Base-by-base conservation (phyloP, 306 rosid species). In the Vicia faba region DNA sequence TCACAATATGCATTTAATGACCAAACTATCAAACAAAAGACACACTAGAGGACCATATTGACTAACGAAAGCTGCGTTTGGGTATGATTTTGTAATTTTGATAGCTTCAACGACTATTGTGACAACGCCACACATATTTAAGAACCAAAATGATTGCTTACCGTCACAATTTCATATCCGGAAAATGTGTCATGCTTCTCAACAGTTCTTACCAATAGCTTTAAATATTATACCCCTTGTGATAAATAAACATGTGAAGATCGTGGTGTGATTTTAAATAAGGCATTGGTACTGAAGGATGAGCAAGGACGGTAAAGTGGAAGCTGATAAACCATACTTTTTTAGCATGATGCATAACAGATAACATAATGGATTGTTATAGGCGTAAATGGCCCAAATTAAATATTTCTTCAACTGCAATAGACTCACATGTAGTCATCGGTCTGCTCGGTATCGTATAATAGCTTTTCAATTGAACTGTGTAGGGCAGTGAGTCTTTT, bases 401-500 rank as follows among this genome's bases (percentile, higher is more conserved):
- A 39, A 39, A 63, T 43, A 58, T 33, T 11, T 71, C 28, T 25
- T 39, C 35, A 49, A 50, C 56, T 71, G 54, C 57, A 59, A 53
- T 36, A 58, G 60, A 80, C 98, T 87, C 79, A 89, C 98, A 82
- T 77, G 70, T 75, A 78, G 40, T 88, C 97, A 13, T 81, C 96
- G 55, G 79, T 84, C 76, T 80, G 96, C 68, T 76, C 84, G 29
- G 87, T 71, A 71, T 75, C 87, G 77, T 68, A 93, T 40, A 93
- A 68, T 75, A 93, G 64, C 75, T 83, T 71, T 73, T 88, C 96
- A 23, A 93, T 83, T 50, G 98, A 84, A 74, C 76, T 83, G 66
- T 93, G 98, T 40, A 88, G 79, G 36, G 97, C 54, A 15, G 98
- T 84, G 28, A 93, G 91, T 79, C 98, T 85, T 54, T 71, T 83